A percentile compares a stretch with the other conserved stretches of the same genome.
These are phyloP conservation scores for Dioscorea zingiberensis DNA, from an alignment of 106 monocot genomes.

Conservation along the genomic window DNA sequence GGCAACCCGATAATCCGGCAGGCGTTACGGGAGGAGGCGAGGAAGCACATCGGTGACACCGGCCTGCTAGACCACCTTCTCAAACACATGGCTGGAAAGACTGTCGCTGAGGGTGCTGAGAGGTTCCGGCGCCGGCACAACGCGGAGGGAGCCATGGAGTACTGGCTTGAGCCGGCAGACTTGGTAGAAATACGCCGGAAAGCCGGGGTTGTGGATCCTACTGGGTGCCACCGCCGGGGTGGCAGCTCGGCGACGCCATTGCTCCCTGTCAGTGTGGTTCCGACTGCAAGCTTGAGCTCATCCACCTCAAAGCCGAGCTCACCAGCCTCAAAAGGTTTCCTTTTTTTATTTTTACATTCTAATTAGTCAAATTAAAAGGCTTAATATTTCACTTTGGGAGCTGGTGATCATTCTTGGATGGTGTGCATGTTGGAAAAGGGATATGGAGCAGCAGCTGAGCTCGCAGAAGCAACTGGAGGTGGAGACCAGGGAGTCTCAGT, in stretches of 20 bases:
- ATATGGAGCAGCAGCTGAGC: slow-evolving; percentile 42
- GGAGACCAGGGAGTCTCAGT: slow-evolving; percentile 2
- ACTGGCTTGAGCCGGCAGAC: slow-evolving; percentile 88
- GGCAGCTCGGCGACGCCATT: slow-evolving; percentile 57
- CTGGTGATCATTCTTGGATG: neutral
- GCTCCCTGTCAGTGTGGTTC: slow-evolving; percentile 9
- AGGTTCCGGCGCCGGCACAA: slow-evolving; percentile 79
- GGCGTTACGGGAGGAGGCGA: slow-evolving; percentile 67
- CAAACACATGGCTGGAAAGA: slow-evolving; percentile 91
- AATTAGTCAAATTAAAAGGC: neutral
- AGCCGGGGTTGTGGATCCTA: slow-evolving; percentile 63
- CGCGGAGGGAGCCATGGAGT: slow-evolving; percentile 92
- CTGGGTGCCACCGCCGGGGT: slow-evolving; percentile 79
- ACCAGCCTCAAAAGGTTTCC: slow-evolving; percentile 38
- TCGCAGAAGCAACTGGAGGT: slow-evolving; percentile 26
- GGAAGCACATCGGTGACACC: slow-evolving; percentile 93
- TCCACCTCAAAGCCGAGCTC: slow-evolving; percentile 38
- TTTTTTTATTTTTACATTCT: neutral
- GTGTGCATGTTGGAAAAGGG: slow-evolving; percentile 22
- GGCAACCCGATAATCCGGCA: slow-evolving; percentile 59
- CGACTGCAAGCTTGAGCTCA: slow-evolving; percentile 20
- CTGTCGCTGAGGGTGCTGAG: slow-evolving; percentile 46
- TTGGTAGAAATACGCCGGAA: slow-evolving; percentile 42
- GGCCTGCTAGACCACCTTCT: slow-evolving; percentile 91
- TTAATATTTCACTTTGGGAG: neutral